phyloP scores from a whole-genome alignment of 108 stramenopile species.

The Nannochloropsis gaditana region DNA sequence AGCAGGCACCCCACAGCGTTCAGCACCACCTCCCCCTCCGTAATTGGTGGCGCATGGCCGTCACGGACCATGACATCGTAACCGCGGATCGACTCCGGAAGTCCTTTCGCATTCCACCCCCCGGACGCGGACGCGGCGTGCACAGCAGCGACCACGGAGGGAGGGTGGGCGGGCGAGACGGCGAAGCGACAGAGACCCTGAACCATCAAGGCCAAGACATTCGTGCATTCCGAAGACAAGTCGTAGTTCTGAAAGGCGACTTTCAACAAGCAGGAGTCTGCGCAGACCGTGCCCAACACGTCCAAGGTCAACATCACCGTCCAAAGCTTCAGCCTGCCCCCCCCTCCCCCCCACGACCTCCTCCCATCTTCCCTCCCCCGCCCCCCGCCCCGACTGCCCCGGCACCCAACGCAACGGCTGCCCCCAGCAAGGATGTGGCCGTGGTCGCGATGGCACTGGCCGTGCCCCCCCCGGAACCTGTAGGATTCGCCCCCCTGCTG shows the following conservation, averaged over 20 bases:
- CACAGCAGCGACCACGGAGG: neutral
- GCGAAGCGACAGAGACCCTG: neutral
- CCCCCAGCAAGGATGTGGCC: neutral
- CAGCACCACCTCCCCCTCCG: neutral
- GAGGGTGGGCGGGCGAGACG: neutral
- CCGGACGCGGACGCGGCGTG: neutral
- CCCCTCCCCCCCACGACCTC: constrained; percentile 1
- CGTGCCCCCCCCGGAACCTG: constrained; percentile 28
- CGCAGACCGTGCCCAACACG: neutral
- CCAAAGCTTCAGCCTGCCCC: neutral
- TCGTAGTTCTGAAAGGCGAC: neutral
- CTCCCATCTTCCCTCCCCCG: neutral
- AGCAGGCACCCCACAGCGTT: neutral
- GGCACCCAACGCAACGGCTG: neutral
- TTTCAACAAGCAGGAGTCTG: neutral
- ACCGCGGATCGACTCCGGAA: neutral
- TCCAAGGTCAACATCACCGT: constrained; percentile 24
- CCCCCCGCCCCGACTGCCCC: neutral
- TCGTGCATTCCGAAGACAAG: neutral
- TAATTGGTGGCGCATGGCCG: neutral
- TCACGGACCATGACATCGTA: neutral
- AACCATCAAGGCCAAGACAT: neutral
- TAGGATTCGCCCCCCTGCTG: constrained; percentile 27
- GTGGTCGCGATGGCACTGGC: neutral
- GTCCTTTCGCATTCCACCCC: neutral